These are phyloP conservation scores for Isabelozyma heimii DNA, from an alignment of 805 yeast genomes.

Conservation along the genomic window DNA sequence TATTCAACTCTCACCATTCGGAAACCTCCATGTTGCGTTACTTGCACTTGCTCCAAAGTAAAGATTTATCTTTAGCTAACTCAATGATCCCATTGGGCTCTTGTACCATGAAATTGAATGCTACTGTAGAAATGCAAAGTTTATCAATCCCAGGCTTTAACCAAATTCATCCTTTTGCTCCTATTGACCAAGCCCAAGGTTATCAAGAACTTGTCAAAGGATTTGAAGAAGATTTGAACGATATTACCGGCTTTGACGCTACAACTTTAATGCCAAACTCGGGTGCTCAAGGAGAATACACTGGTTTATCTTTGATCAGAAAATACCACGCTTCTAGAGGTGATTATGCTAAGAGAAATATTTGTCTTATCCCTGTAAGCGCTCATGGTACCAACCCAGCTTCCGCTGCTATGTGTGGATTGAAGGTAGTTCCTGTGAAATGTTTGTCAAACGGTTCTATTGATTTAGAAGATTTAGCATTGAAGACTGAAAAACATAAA, in stretches of 20 bases:
- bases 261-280: slow-evolving; percentile 95
- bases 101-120: slow-evolving; percentile 96
- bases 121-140: slow-evolving; percentile 93
- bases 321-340: slow-evolving; percentile 72
- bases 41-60: slow-evolving; percentile 74
- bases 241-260: slow-evolving; percentile 89
- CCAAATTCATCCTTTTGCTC: slow-evolving; percentile 89
- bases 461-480: slow-evolving; percentile 71
- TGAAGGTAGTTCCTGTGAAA: slow-evolving; percentile 89
- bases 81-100: slow-evolving; percentile 98
- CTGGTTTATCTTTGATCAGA: slow-evolving; percentile 85
- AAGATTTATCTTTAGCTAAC: slow-evolving; percentile 89
- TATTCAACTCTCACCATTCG: slow-evolving; percentile 84
- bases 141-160: slow-evolving; percentile 93
- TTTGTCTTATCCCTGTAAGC: slow-evolving; percentile 92
- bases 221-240: slow-evolving; percentile 80
- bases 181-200: slow-evolving; percentile 84
- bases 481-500: slow-evolving; percentile 67
- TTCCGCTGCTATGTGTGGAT: slow-evolving; percentile 95
- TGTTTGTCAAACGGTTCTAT: slow-evolving; percentile 84
- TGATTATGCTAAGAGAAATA: slow-evolving; percentile 63
- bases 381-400: slow-evolving; percentile 99
- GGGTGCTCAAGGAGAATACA: slow-evolving; percentile 98
- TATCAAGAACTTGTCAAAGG: slow-evolving; percentile 73
- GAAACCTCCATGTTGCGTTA: slow-evolving; percentile 95